Base-by-base conservation (phyloP, 306 rosid genomes). In the Begonia peltatifolia region DNA sequence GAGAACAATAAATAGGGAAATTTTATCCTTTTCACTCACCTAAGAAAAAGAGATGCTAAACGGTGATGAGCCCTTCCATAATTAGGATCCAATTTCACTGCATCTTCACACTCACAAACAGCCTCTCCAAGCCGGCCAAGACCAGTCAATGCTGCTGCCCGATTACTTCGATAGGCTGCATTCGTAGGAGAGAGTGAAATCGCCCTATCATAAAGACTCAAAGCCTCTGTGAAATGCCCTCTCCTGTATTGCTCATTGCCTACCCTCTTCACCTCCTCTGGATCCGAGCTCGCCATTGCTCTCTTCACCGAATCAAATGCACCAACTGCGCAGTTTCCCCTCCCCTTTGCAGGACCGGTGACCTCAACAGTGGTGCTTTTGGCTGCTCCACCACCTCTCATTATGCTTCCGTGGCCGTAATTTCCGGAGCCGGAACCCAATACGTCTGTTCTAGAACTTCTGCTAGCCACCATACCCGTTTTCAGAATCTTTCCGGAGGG, bases 341-440 rank as follows among this genome's bases (percentile, higher is more conserved):
- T 59, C 7, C 53, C 63, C 41, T 42, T 54, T 16, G 16, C 44
- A 17, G n/a, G 20, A 38, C 58, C 20, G 4, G 25, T 30, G 6
- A 55, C 58, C 35, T 55, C 82, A 2, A 52, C 63, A 0, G 57
- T 51, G 42, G 53, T 49, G 11, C 69, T 54, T 69, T 79, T 74
- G 10, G 60, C 59, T 2, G 81, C 56, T 0, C 43, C 59, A 11
- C 80, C 81, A 11, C 87, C 90, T 59, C 97, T 80, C 87, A 90
- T 83, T 83, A 90, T 86, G 63, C 92, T 90, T 1, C 97, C 97
- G 22, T 85, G 95, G 23, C 97, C 97, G 41, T 90, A 90, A 66
- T 76, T 80, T 5, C 82, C 92, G 61, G 58, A 72, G 2, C 97
- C 97, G 14, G 83, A 66, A 9, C 97, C 97, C 64, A 89, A 55